Conservation (phyloP, 2,329 filamentous ascomycete species). For the Hypocreales sp. region DNA sequence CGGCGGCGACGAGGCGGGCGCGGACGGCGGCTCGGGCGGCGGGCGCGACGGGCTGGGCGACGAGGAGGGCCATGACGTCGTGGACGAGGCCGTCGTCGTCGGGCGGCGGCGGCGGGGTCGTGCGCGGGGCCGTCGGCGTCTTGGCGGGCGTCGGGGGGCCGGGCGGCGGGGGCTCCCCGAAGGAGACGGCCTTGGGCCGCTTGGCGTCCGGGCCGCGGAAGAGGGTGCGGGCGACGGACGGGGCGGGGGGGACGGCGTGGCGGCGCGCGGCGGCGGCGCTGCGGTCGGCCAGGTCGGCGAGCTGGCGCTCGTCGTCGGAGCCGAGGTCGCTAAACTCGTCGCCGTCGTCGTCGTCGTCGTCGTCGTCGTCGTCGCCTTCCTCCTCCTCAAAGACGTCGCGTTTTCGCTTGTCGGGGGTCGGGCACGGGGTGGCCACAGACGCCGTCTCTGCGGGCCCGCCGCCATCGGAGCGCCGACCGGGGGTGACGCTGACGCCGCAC, state of each 20-base stretch:
- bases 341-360: conserved; percentile 24
- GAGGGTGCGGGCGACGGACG: conserved; percentile 19
- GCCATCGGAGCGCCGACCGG: conserved; percentile 6
- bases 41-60: conserved; percentile 22
- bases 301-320: conserved; percentile 22
- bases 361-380: conserved; percentile 14
- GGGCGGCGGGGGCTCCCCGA: conserved; percentile 10
- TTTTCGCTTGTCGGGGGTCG: conserved; percentile 13
- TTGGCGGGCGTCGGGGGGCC: neutral
- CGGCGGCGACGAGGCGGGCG: conserved; percentile 35
- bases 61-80: conserved; percentile 34
- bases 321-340: conserved; percentile 17
- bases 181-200: conserved; percentile 16
- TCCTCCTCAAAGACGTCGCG: conserved; percentile 7
- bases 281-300: conserved; percentile 18
- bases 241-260: conserved; percentile 14
- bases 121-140: conserved; percentile 6
- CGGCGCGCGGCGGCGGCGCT: conserved; percentile 16
- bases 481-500: conserved; percentile 13
- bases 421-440: conserved; percentile 2
- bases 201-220: conserved; percentile 15
- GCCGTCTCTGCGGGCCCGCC: neutral
- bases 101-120: too few relatives aligned
- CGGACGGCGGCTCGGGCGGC: conserved; percentile 21
- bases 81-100: conserved; percentile 20